Base-by-base conservation (phyloP, 768 basidiomycete species). In the Mycena polygramma region DNA sequence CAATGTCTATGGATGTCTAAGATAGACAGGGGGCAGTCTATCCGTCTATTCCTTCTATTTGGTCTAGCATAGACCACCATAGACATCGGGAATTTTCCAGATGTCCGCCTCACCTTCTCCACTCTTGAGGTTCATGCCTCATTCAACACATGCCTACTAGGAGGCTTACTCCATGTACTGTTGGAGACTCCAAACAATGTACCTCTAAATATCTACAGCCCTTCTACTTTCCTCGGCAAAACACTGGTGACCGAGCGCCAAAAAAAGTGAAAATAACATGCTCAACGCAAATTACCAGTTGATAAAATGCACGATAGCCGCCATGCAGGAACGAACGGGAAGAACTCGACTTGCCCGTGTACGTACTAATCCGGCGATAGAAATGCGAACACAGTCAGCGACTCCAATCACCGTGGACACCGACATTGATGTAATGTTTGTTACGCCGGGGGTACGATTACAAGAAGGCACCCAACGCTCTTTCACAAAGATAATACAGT, bases 231-330 rank as follows among this genome's bases (percentile, higher is more conserved):
- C 24, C 57, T 30, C 30, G 30, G 30, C 30, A 30, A 30, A 30
- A 30, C 30, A 30, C 30, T 30, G 30, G 30, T 30, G 19, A 45
- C 57, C 5, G 43, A 43, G 9, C 57, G 57, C 57, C 5, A 8
- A 4, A 45, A n/a, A 58, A 14, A 58, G 10, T 15, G 57, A 58
- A 26, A 58, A 37, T 30, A 35, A 37, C 20, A 6, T 37, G 30
- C 46, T 62, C 30, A 26, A 20, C 30, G 8, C 6, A 36, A 62
- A 62, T 13, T 36, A 36, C 60, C 14, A 13, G 30, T 22, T 62
- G 46, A 49, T 51, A 15, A 37, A 62, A 36, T 62, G 48, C 20
- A 36, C 51, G 7, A 37, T 62, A 37, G 60, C 60, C 26, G n/a
- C 48, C 17, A 17, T 51, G 20, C 60, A 51, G 48, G 60, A 62